phyloP scores from a whole-genome alignment of 192 early-diverging fungal species.

The Martensiomyces pterosporus region DNA sequence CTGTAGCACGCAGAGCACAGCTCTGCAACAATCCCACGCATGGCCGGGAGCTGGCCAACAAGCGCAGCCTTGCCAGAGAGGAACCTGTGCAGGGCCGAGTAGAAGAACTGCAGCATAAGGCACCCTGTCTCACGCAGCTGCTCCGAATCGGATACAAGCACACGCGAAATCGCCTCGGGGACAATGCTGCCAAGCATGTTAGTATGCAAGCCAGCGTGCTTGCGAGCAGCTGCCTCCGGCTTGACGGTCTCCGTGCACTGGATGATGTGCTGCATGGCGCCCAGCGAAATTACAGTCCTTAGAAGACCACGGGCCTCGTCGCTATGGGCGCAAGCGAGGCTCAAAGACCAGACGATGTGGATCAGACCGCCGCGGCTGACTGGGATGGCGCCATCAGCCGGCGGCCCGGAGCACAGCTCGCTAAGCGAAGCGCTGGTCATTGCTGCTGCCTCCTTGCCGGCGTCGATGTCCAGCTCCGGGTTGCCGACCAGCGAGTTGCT shows the following conservation, averaged over 20 bases:
- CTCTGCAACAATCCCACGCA: conserved; percentile 63
- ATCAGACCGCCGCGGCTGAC: conserved; percentile 19
- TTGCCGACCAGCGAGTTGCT: conserved; percentile 21
- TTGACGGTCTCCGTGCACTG: conserved; percentile 20
- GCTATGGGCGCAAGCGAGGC: conserved; percentile 27
- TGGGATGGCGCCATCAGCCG: conserved; percentile 5
- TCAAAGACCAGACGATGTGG: conserved; percentile 36
- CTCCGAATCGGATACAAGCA: conserved; percentile 26
- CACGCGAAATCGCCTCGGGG: conserved; percentile 35
- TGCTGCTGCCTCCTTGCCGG: conserved; percentile 10
- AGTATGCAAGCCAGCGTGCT: neutral
- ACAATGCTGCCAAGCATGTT: conserved; percentile 19
- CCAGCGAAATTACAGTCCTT: conserved; percentile 13
- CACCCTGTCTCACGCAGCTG: conserved; percentile 13
- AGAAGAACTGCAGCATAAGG: conserved; percentile 27
- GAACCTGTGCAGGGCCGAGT: conserved; percentile 15
- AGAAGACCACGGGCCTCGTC: conserved; percentile 22
- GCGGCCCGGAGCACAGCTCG: conserved; percentile 7
- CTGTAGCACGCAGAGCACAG: conserved; percentile 92
- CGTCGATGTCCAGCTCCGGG: neutral
- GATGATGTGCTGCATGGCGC: conserved; percentile 34
- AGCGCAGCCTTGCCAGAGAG: conserved; percentile 10
- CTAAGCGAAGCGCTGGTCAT: conserved; percentile 9
- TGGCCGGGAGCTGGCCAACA: conserved; percentile 41
- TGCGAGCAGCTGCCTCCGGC: neutral